Base-by-base conservation (phyloP, 306 rosid genomes). In the Glycine latifolia region DNA sequence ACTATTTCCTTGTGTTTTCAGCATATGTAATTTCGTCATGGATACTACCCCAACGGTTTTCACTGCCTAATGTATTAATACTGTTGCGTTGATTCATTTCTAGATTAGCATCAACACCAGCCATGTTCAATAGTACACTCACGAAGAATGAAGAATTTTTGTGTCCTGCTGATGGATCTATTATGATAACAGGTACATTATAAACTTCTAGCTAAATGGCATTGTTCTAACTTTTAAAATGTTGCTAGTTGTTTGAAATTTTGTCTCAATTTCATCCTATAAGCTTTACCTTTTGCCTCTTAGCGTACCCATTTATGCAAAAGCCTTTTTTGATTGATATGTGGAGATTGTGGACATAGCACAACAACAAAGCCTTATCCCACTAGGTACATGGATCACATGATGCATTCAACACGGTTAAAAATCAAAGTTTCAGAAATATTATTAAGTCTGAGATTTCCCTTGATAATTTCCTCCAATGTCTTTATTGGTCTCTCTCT, bases 21-120 rank as follows among this genome's bases (percentile, higher is more conserved):
- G 58, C 73, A 73, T 61, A 50, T 75, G 16, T 53, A 68, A 41
- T 26, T 33, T 66, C 20, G 48, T 59, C 14, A 4, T 71, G 48
- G 79, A 60, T 82, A 43, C 8, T 50, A 43, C 41, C 59, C 44
- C 47, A 14, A 60, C 10, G 50, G 39, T 67, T 81, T 75, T 76
- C 63, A 58, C 11, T 75, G 75, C 56, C 43, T 67, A 78, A 16
- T 79, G 50, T 72, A 17, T 69, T 61, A 62, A 59, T 84, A 67
- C 82, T 58, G 31, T 84, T 84, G 67, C 53, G 31, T 84, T 84
- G 67, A 33, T 52, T 65, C 59, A 60, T 69, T 63, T 89, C 73
- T 84, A 95, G 97, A 88, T 88, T 93, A 80, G 97, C 98, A 79
- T 95, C 99, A 76, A 95, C 97, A 46, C 99, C 97, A 80, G 97